A percentile compares a stretch with the other conserved stretches of the same genome.
phyloP scores from a whole-genome alignment of 2,329 filamentous ascomycete species.

The Colletotrichum tamarilloi region DNA sequence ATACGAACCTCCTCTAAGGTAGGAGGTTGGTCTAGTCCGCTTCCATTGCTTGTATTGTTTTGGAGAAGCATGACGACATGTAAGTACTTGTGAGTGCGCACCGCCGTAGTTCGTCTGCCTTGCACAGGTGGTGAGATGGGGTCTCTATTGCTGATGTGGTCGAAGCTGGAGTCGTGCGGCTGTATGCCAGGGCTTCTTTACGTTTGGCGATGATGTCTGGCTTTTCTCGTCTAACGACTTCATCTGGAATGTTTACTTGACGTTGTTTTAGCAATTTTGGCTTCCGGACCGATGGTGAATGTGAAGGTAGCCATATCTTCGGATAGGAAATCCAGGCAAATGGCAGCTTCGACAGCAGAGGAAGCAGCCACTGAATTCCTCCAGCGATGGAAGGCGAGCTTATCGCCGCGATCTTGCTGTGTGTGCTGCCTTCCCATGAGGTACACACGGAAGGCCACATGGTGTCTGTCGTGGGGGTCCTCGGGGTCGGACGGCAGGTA shows the following conservation, averaged over 20 bases:
- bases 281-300: background rate
- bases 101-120: background rate
- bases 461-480: too few species aligned
- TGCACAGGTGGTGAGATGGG: background rate
- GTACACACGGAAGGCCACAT: too few species aligned
- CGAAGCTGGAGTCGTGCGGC: background rate
- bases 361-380: background rate
- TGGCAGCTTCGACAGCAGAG: background rate
- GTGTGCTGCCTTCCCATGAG: too few species aligned
- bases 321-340: background rate
- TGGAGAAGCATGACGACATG: background rate
- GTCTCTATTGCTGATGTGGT: background rate
- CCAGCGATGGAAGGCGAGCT: background rate
- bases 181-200: background rate
- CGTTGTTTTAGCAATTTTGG: background rate
- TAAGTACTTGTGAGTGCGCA: background rate
- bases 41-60: slow-evolving; percentile 3
- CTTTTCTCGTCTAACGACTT: background rate
- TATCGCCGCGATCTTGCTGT: background rate
- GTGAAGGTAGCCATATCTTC: background rate
- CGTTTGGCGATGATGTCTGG: background rate
- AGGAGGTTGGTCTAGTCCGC: slow-evolving; percentile 40
- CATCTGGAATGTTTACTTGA: background rate
- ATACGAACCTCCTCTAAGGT: slow-evolving; percentile 35
- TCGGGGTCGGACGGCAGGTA: too few species aligned